These are phyloP conservation scores for Mallotus japonicus DNA, from an alignment of 441 rosid genomes.

Conservation along the genomic window DNA sequence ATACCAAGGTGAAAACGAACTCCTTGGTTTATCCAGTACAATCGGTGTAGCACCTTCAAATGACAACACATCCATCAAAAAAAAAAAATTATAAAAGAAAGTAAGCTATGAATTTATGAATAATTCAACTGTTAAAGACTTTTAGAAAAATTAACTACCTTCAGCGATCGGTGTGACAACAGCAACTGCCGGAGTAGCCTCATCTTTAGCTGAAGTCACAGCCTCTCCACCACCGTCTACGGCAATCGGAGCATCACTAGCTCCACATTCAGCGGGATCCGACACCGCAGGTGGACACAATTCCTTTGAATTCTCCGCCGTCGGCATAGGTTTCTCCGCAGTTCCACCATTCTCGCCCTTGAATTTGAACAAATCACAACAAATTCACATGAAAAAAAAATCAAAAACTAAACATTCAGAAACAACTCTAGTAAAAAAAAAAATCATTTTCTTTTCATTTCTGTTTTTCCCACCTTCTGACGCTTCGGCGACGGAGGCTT, in stretches of 20 bases:
- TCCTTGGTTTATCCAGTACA: slow-evolving; percentile 53
- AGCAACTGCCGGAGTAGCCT: slow-evolving; percentile 43
- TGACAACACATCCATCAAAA: slow-evolving; percentile 18
- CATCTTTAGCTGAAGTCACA: slow-evolving; percentile 45
- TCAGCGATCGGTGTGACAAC: slow-evolving; percentile 56
- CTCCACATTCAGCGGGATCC: slow-evolving; percentile 61
- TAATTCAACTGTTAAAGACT: too few species aligned
- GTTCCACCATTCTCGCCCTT: slow-evolving; percentile 64
- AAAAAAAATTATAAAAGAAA: neutral
- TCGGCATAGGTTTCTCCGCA: slow-evolving; percentile 47
- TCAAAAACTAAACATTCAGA: slow-evolving; percentile 1
- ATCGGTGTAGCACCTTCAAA: slow-evolving; percentile 51
- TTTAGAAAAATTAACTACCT: slow-evolving; percentile 36
- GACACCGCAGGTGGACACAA: slow-evolving; percentile 36
- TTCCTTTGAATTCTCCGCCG: slow-evolving; percentile 61
- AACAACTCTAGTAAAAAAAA: neutral
- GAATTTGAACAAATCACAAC: slow-evolving; percentile 25
- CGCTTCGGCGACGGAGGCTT: slow-evolving; percentile 74
- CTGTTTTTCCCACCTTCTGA: slow-evolving; percentile 49
- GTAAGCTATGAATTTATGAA: too few species aligned
- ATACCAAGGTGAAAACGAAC: slow-evolving; percentile 46
- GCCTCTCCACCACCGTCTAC: slow-evolving; percentile 36
- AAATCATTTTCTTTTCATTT: neutral
- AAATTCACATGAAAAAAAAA: neutral
- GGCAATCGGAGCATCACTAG: slow-evolving; percentile 44